phyloP scores from a whole-genome alignment of 495 filamentous ascomycete species.

The Mytilinidion resinicola region DNA sequence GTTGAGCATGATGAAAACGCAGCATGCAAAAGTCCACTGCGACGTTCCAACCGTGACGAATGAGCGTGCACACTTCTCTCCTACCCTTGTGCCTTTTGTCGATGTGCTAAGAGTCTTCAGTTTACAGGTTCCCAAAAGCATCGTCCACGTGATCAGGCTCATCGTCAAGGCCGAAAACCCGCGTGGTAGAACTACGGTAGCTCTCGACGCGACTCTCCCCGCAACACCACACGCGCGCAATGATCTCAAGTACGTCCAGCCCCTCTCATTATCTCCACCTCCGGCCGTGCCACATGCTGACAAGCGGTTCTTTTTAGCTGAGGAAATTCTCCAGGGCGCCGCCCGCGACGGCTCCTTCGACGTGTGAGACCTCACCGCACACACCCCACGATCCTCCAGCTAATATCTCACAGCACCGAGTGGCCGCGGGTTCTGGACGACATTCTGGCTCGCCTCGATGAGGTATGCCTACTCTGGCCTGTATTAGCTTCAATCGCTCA shows the following conservation, averaged over 20 bases:
- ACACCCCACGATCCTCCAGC: slow-evolving; percentile 59
- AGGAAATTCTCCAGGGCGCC: slow-evolving; percentile 56
- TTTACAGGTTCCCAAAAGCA: no score
- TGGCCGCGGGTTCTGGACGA: slow-evolving; percentile 35
- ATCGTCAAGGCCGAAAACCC: no score
- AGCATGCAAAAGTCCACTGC: no score
- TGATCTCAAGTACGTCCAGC: not conserved
- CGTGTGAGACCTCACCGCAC: slow-evolving; percentile 48
- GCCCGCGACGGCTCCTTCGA: slow-evolving; percentile 64
- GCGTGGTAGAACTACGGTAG: no score
- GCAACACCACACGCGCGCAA: not conserved
- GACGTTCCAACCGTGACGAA: no score
- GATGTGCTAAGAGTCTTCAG: no score
- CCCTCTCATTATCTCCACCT: not conserved
- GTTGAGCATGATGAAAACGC: no score
- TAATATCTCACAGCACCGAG: slow-evolving; percentile 46
- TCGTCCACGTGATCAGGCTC: no score
- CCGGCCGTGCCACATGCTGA: slow-evolving; percentile 3
- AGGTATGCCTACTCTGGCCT: slow-evolving; percentile 30
- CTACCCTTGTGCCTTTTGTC: no score
- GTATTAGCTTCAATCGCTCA: slow-evolving; percentile 21
- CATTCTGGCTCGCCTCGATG: slow-evolving; percentile 31
- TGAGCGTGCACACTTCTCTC: no score
- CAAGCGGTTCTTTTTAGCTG: slow-evolving; percentile 35
- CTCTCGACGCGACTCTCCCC: no score